phyloP scores from a whole-genome alignment of 495 filamentous ascomycete species.

The Penicillium mononematosum region DNA sequence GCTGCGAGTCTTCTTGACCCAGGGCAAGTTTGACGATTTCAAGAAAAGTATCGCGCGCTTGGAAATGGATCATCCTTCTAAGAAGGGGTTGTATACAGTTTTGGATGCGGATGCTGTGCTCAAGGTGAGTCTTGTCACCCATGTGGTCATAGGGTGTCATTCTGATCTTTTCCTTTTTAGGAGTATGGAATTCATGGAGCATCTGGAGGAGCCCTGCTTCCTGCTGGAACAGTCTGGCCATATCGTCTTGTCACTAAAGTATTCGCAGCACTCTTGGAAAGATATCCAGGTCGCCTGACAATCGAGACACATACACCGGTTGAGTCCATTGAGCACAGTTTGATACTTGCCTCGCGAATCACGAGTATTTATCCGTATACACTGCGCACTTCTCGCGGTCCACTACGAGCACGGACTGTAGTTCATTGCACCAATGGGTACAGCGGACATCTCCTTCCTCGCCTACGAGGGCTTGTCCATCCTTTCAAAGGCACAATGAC shows the following conservation, averaged over 20 bases:
- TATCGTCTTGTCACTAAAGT: constrained; percentile 74
- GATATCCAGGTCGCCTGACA: constrained; percentile 53
- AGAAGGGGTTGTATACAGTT: constrained; percentile 32
- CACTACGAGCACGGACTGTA: constrained; percentile 54
- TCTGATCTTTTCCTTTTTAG: not conserved
- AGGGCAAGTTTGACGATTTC: constrained; percentile 25
- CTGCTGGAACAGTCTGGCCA: constrained; percentile 65
- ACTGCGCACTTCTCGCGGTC: constrained; percentile 64
- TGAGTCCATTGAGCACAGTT: constrained; percentile 28
- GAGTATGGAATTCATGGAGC: constrained; percentile 45
- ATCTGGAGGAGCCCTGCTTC: constrained; percentile 42
- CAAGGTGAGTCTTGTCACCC: constrained; percentile 12
- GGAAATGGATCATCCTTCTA: constrained; percentile 28
- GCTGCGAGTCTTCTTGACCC: constrained; percentile 32
- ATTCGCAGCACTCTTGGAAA: constrained; percentile 55
- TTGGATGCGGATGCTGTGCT: constrained; percentile 22
- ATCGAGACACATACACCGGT: constrained; percentile 78
- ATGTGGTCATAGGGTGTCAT: not conserved
- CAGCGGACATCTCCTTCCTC: constrained; percentile 69
- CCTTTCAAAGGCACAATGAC: constrained; percentile 75
- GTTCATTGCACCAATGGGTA: constrained; percentile 79
- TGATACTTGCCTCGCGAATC: constrained; percentile 10
- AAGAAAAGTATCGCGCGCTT: constrained; percentile 24
- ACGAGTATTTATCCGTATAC: constrained; percentile 23
- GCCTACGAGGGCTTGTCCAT: constrained; percentile 67